These are phyloP conservation scores for Pyrus bretschneideri DNA, from an alignment of 306 rosid species.

Conservation along the genomic window DNA sequence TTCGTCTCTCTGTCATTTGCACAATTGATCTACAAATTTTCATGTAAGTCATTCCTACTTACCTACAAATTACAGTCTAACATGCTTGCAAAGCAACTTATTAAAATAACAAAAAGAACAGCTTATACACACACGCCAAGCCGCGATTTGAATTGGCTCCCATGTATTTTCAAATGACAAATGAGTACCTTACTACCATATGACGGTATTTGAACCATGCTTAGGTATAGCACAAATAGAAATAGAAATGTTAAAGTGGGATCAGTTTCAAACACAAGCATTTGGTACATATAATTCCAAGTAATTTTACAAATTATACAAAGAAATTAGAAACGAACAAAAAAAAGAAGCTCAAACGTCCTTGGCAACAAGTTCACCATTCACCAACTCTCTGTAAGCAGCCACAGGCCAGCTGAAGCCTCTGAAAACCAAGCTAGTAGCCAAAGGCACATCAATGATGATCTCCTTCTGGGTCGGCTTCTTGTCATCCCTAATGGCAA, in stretches of 20 bases:
- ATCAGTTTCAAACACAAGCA: constrained; percentile 10
- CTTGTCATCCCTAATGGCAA: constrained; percentile 78
- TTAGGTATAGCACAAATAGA: not conserved
- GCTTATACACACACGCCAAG: not conserved
- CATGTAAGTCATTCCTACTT: too few relatives aligned
- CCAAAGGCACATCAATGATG: constrained; percentile 88
- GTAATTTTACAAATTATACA: constrained; percentile 23
- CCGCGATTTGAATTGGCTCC: not conserved
- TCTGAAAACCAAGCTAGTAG: constrained; percentile 57
- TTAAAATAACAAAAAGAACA: too few relatives aligned
- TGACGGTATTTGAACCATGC: not conserved
- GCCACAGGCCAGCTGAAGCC: constrained; percentile 95
- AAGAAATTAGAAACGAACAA: constrained; percentile 1
- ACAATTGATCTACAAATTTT: too few relatives aligned
- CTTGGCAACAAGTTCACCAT: constrained; percentile 86
- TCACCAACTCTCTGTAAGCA: constrained; percentile 79
- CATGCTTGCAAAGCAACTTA: not conserved
- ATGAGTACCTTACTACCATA: not conserved
- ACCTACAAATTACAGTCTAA: too few relatives aligned
- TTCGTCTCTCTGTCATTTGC: too few relatives aligned
- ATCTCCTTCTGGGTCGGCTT: constrained; percentile 95
- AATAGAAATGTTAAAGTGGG: not conserved
- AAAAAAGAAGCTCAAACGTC: constrained; percentile 43
- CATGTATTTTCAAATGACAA: not conserved
- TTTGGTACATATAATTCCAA: constrained; percentile 6